phyloP scores from a whole-genome alignment of 2,329 filamentous ascomycete species.

The Epicoccum sorghinum region DNA sequence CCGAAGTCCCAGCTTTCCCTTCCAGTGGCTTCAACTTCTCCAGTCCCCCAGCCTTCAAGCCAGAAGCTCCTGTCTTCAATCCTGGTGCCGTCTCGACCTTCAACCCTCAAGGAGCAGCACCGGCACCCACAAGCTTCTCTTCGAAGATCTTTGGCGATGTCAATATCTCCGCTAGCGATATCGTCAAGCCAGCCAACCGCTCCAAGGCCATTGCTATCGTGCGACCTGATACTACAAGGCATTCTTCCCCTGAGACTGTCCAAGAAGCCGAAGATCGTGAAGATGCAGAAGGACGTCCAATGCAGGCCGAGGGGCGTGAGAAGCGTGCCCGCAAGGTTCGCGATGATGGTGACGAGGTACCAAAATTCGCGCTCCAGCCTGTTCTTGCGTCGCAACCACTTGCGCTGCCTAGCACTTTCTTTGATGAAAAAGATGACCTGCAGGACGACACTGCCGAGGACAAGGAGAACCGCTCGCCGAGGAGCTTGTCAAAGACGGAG shows the following conservation, averaged over 20 bases:
- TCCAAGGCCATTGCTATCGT: slow-evolving; percentile 87
- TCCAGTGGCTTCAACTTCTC: slow-evolving; percentile 33
- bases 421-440: slow-evolving; percentile 29
- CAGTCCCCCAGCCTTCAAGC: slow-evolving; percentile 46
- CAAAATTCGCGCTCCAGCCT: slow-evolving; percentile 68
- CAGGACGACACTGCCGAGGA: slow-evolving; percentile 36
- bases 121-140: slow-evolving; percentile 36
- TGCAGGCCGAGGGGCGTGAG: slow-evolving; percentile 69
- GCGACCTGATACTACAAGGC: slow-evolving; percentile 58
- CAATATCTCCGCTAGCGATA: slow-evolving; percentile 65
- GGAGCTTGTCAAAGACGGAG: slow-evolving; percentile 29
- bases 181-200: slow-evolving; percentile 69
- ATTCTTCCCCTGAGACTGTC: slow-evolving; percentile 50
- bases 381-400: slow-evolving; percentile 47
- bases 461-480: slow-evolving; percentile 47
- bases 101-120: slow-evolving; percentile 26
- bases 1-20: slow-evolving; percentile 22
- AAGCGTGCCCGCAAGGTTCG: slow-evolving; percentile 75
- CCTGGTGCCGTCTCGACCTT: slow-evolving; percentile 32
- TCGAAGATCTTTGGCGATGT: slow-evolving; percentile 47
- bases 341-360: slow-evolving; percentile 73
- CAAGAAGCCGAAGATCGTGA: slow-evolving; percentile 53
- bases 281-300: slow-evolving; percentile 65
- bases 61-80: slow-evolving; percentile 77
- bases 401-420: slow-evolving; percentile 33